Evolutionary conservation across 1,284 basidiomycete genomes (phyloP), one percentile per base, ranked within the genome.

Genomic region (Phellinidium pouzarii): DNA sequence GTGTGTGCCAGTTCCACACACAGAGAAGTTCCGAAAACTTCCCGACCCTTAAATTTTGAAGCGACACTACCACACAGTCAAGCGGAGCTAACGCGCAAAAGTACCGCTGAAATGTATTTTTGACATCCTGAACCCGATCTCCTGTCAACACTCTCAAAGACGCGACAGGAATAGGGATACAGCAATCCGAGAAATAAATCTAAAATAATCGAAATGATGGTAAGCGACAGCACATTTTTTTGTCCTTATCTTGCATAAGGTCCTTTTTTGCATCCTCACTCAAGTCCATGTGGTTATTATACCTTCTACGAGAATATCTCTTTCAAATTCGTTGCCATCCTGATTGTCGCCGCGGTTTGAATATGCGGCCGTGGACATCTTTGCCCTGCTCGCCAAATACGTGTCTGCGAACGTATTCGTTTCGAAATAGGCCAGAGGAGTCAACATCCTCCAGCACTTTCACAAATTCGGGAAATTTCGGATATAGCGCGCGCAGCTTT

Each of bases 401-500:
- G 66, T 91, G 88, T 54, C 87, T 77, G 56, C 81, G 75, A 55
- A 90, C 76, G 60, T 91, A 91, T 66, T 86, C 82, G 61, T 88
- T 91, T 45, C 82, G 78, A 71, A 96, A 88, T 50, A 91, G 70
- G 41, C 87, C 88, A 46, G 76, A 64, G 0, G 94, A 91, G 70
- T 99, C 95, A 34, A 89, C 84, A 9, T 75, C 66, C 41, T 82
- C 66, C 38, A 95, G 67, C 26, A 94, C 80, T 14, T 68, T 64
- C 23, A 84, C 70, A 69, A 94, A 98, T 58, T 92, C 84, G 59
- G 82, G 78, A 68, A 95, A 94, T 54, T 78, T 79, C 26, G 94
- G 90, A 68, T 97, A 99, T 23, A 90, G 71, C 56, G 65, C 64
- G 52, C 79, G 76, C 52, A 97, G 75, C 43, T 75, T 72, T 41